Evolutionary conservation across 345 rosid species (phyloP).

Genomic region (Melastoma malabathricum): DNA sequence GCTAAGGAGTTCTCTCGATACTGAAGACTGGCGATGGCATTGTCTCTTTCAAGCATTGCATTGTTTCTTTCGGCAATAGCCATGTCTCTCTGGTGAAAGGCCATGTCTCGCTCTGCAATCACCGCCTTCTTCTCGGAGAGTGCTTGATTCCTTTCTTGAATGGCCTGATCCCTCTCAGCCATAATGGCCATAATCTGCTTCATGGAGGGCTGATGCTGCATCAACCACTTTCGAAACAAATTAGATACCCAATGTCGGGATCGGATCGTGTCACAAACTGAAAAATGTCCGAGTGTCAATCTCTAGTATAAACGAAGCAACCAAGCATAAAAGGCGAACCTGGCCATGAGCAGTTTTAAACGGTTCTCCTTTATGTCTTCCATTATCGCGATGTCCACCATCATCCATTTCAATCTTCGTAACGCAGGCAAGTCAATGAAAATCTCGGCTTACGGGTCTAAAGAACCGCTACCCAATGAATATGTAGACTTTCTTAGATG

Average conservation of each 20-base stretch:
- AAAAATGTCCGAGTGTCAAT: not conserved
- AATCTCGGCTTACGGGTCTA: no score
- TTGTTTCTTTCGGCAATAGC: slow-evolving; percentile 89
- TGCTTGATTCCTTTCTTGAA: slow-evolving; percentile 82
- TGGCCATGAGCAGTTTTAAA: slow-evolving; percentile 76
- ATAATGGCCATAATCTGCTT: slow-evolving; percentile 95
- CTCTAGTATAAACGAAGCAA: not conserved
- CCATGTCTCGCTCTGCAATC: slow-evolving; percentile 84
- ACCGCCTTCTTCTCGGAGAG: slow-evolving; percentile 89
- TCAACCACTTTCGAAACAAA: slow-evolving; percentile 55
- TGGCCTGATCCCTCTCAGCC: slow-evolving; percentile 94
- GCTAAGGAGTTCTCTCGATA: slow-evolving; percentile 68
- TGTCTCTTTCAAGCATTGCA: slow-evolving; percentile 80
- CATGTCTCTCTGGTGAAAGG: slow-evolving; percentile 83
- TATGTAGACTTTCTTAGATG: no score
- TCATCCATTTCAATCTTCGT: slow-evolving; percentile 57
- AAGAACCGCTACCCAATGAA: no score
- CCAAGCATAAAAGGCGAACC: slow-evolving; percentile 20
- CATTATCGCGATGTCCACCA: slow-evolving; percentile 87
- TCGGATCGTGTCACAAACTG: not conserved
- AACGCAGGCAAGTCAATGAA: no score
- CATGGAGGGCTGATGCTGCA: slow-evolving; percentile 97
- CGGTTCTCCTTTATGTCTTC: slow-evolving; percentile 68
- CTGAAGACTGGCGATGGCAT: slow-evolving; percentile 67
- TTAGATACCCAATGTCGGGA: slow-evolving; percentile 7